Base-by-base conservation (phyloP, 2,329 filamentous ascomycete genomes). In the Arthrobotrys megalospora region DNA sequence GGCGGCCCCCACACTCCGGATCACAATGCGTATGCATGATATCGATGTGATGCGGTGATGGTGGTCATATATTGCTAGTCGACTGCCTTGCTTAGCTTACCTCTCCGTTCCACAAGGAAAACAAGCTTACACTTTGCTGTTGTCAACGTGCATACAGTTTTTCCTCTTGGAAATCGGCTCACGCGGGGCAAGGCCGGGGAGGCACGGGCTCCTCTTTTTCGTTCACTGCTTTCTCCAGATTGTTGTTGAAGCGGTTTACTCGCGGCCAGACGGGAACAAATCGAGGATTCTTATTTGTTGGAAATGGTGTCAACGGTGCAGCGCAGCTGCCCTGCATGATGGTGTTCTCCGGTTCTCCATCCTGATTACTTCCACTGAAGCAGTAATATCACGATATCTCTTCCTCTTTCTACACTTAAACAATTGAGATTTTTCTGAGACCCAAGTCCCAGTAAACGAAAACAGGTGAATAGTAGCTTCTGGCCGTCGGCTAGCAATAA, bases 231-330 rank as follows among this genome's bases (percentile, higher is more conserved):
- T 67, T 58, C 43, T 50, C 32, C 32, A 41, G 38, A 58, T 43
- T 47, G 2, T 16, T 16, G 38, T 48, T 38, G 36, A 4, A 5
- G 34, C 7, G 34, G 66, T 41, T 70, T 70, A 70, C 66, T 70
- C 50, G 36, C 10, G 38, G 43, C 41, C 41, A 48, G 34, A 48
- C 60, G 60, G 38, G 38, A 48, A 21, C 60, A 58, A 76, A 48
- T 24, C 36, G 32, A 41, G 65, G 16, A 12, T 52, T 68, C 24
- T 70, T 8, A 76, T 76, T 76, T 45, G 72, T 55, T 70, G 32
- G 28, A 69, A 47, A 76, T 76, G 72, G 72, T 70, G 72, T 76
- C 72, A 76, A 38, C 65, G 72, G 38, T 70, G 72, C 72, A 69
- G 71, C 34, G 36, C 34, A 52, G 63, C 34, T 63, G 63, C 63